Percentiles rank a stretch among this genome's conserved stretches.
Conservation (phyloP, 148 eudicot genomes). For the Vaccinium darrowii region DNA sequence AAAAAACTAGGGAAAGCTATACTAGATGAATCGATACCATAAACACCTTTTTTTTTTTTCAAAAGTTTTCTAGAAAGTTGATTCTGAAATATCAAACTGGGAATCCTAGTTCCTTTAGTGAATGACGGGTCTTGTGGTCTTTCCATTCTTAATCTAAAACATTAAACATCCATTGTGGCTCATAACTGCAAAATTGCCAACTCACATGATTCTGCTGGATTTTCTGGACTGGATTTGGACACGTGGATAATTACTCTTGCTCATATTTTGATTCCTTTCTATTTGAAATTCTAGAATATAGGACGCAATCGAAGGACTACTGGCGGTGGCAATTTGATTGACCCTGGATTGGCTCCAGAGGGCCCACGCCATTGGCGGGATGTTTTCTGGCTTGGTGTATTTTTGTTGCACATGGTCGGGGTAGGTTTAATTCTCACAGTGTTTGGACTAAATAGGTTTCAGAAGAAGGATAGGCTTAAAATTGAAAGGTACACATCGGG, state of each 20-base stretch:
- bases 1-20: background rate
- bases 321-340: conserved; percentile 40
- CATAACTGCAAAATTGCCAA: background rate
- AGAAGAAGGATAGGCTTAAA: conserved; percentile 76
- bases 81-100: background rate
- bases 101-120: background rate
- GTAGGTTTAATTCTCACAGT: conserved; percentile 60
- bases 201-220: background rate
- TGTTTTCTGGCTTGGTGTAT: conserved; percentile 77
- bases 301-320: conserved; percentile 45
- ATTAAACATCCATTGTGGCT: background rate
- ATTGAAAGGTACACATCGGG: conserved; percentile 59
- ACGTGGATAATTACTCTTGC: background rate
- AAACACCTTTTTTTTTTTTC: background rate
- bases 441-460: conserved; percentile 80
- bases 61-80: background rate
- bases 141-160: background rate
- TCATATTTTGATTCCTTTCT: background rate
- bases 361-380: conserved; percentile 86
- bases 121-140: background rate
- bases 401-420: conserved; percentile 65
- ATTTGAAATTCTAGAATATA: conserved; percentile 43
- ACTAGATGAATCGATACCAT: background rate
- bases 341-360: conserved; percentile 34
- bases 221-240: background rate